These are phyloP conservation scores for Purshia tridentata DNA, from an alignment of 306 rosid genomes.

Conservation along the genomic window DNA sequence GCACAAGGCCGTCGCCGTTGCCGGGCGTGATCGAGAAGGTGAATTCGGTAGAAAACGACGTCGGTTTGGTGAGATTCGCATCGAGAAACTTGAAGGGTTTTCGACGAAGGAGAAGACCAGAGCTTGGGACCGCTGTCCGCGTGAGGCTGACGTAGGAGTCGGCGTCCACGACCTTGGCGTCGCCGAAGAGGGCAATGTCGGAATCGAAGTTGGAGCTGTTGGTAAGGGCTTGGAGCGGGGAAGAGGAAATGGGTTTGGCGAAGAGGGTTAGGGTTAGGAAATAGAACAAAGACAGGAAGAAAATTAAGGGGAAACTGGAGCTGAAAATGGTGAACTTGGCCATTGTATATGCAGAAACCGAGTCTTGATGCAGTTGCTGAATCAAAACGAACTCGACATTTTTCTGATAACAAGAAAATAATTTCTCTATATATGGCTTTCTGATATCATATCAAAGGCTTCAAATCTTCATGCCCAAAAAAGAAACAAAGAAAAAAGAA, in stretches of 20 bases:
- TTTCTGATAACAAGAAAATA: not conserved
- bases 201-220: conserved; percentile 43
- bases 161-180: conserved; percentile 39
- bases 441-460: not conserved
- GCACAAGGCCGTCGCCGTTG: conserved; percentile 40
- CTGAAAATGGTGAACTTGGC: conserved; percentile 22
- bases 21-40: conserved; percentile 52
- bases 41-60: conserved; percentile 45
- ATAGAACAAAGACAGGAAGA: conserved; percentile 22
- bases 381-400: conserved; percentile 14
- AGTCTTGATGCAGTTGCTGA: not conserved
- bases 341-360: conserved; percentile 32
- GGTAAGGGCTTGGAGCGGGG: conserved; percentile 16
- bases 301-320: conserved; percentile 17
- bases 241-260: conserved; percentile 33
- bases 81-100: conserved; percentile 29
- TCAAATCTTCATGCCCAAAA: not conserved
- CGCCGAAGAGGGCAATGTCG: conserved; percentile 48
- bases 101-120: conserved; percentile 47
- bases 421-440: not conserved
- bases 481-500: not conserved
- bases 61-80: conserved; percentile 11
- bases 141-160: conserved; percentile 46
- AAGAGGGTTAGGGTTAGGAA: conserved; percentile 30
- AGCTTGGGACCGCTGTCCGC: conserved; percentile 33